Evolutionary conservation across 352 stramenopile genomes (phyloP).

Genomic region (Pythium volutum): DNA sequence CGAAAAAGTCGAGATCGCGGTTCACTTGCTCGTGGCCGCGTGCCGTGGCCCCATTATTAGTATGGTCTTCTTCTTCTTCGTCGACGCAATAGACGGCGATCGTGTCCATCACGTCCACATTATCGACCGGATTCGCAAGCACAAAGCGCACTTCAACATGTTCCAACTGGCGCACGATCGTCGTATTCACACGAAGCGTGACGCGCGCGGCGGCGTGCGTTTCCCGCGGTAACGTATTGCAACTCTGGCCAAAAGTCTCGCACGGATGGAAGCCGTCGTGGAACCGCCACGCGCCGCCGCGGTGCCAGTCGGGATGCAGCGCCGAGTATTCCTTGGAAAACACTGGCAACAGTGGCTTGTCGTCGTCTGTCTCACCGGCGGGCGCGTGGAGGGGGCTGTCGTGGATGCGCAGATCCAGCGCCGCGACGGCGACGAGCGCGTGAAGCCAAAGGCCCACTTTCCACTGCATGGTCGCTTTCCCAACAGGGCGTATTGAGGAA

Average conservation of each 20-base stretch:
- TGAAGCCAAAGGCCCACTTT: background rate
- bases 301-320: slow-evolving; percentile 11
- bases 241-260: slow-evolving; percentile 11
- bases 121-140: background rate
- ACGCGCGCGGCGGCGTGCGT: background rate
- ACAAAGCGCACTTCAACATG: slow-evolving; percentile 5
- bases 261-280: slow-evolving; percentile 19
- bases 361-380: background rate
- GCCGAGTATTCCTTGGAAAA: slow-evolving; percentile 13
- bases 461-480: background rate
- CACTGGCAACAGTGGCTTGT: slow-evolving; percentile 3
- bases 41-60: no score
- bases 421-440: background rate
- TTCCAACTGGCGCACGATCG: slow-evolving; percentile 15
- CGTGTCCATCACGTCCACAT: slow-evolving; percentile 8
- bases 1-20: slow-evolving; percentile 15
- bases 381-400: background rate
- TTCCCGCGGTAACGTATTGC: background rate
- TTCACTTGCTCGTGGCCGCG: background rate
- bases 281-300: slow-evolving; percentile 21
- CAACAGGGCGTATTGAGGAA: background rate
- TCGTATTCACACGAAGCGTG: slow-evolving; percentile 9
- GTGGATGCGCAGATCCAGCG: slow-evolving; percentile 16
- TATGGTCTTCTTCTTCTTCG: slow-evolving; percentile 2
- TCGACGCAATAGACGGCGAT: slow-evolving; percentile 20